Base-by-base conservation (phyloP, 1,139 yeast species). In the Yamadazyma dushanensis region DNA sequence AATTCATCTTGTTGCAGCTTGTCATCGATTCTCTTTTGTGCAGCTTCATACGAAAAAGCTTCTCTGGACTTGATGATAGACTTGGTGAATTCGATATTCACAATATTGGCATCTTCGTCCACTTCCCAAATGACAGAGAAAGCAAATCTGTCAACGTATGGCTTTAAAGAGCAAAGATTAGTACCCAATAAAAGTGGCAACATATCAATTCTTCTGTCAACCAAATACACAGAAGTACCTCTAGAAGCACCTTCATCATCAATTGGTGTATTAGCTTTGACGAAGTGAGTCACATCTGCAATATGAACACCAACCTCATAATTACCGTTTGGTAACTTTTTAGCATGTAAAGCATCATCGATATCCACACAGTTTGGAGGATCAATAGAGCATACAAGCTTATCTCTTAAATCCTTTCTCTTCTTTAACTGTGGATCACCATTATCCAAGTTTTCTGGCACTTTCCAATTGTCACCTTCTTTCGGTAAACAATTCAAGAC, bases 201-300 rank as follows among this genome's bases (percentile, higher is more conserved):
- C 99, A 94, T 94, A 73, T 94, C 99, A 50, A 94, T 94, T 73
- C 99, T 86, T 61, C 94, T 92, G 58, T 94, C 98, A n/a, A 94
- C 98, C 43, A 94, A 72, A 61, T 94, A 94, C 3, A 92, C 97
- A 4, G 98, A 90, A 0, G 98, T 94, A 56, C 97, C 97, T 61
- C 99, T 78, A 2, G 95, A 75, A 1, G 97, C 96, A 61, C 97
- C 99, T 63, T 94, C 99, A 33, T 79, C 84, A 58, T 94, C 98
- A 42, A 94, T 70, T 0, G 98, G 82, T 4, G 97, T 89, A 46
- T 83, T 85, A 1, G 98, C 83, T 59, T 89, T 88, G 32, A 94
- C 98, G 53, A 94, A 94, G 61, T 94, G 95, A 1, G 97, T 88
- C 16, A 94, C 99, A 66, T 94, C 99, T 5, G 99, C 99, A 66